These are phyloP conservation scores for Medakamo hakoo DNA, from an alignment of 139 green algal species.

Conservation along the genomic window DNA sequence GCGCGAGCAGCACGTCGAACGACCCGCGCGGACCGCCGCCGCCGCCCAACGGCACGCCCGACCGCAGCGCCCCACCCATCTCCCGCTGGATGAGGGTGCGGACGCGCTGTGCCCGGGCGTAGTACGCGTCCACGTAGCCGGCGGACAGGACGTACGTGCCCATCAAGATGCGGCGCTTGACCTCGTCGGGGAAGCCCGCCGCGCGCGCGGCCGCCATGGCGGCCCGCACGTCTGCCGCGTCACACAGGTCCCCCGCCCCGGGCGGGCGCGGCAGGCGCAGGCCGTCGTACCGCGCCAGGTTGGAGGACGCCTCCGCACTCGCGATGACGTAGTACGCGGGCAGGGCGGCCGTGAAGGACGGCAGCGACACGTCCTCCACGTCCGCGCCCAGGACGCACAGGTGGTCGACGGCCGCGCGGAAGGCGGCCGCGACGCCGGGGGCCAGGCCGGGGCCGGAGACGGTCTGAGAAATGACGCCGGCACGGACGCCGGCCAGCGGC, in stretches of 20 bases:
- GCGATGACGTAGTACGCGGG: conserved; percentile 96
- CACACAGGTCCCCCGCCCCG: no score
- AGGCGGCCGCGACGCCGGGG: conserved; percentile 17
- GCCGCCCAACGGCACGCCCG: not conserved
- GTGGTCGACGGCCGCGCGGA: conserved; percentile 30
- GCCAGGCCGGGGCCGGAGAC: conserved; percentile 64
- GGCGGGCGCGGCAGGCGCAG: conserved; percentile 60
- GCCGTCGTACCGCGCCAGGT: conserved; percentile 91
- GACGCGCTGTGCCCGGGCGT: conserved; percentile 90
- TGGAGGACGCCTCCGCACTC: conserved; percentile 77
- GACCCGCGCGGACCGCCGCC: not conserved
- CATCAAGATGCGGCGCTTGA: conserved; percentile 95
- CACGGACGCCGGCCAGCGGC: conserved; percentile 46
- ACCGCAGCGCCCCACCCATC: conserved; percentile 32
- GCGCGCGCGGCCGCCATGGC: conserved; percentile 18
- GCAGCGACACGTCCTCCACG: conserved; percentile 60
- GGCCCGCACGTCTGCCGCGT: not conserved
- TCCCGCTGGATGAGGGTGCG: conserved; percentile 67
- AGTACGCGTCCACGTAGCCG: conserved; percentile 94
- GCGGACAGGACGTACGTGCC: conserved; percentile 89
- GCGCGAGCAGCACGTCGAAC: conserved; percentile 63
- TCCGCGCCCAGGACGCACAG: conserved; percentile 50
- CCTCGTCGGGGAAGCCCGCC: conserved; percentile 59
- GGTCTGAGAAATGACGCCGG: conserved; percentile 70
- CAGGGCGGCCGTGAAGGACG: conserved; percentile 54